phyloP scores from a whole-genome alignment of 2,329 filamentous ascomycete species.

The Penicillium vulpinum region DNA sequence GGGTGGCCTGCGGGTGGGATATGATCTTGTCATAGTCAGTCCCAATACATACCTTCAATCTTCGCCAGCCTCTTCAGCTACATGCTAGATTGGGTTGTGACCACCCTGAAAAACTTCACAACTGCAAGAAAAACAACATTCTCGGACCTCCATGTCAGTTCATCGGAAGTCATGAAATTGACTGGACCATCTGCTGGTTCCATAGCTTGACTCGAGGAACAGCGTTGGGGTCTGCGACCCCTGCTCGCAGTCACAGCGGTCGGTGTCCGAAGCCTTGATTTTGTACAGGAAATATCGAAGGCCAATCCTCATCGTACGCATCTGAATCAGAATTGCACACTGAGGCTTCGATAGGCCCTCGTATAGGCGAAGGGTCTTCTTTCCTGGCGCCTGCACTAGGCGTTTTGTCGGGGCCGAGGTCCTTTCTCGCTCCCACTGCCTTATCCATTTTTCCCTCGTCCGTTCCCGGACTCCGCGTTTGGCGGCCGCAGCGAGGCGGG shows the following conservation, averaged over 20 bases:
- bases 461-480: too few species aligned
- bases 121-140: neutral
- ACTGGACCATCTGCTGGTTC: neutral
- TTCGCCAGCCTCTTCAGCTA: accelerated
- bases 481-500: too few species aligned
- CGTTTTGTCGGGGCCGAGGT: too few species aligned
- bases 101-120: neutral
- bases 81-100: neutral
- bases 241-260: neutral
- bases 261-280: constrained; percentile 6
- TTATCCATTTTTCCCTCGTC: too few species aligned
- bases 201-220: neutral
- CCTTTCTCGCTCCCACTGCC: neutral
- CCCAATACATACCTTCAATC: accelerated
- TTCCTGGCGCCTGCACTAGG: neutral
- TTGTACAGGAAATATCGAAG: constrained; percentile 11
- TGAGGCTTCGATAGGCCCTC: neutral
- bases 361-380: constrained; percentile 4
- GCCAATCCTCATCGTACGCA: neutral
- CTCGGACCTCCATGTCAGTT: neutral
- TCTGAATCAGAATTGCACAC: constrained; percentile 4
- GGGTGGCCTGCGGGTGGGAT: neutral
- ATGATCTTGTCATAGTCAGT: neutral
- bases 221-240: constrained; percentile 6
- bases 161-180: neutral